phyloP scores from a whole-genome alignment of 805 yeast species.

The Saccharomycopsis fibuligera region DNA sequence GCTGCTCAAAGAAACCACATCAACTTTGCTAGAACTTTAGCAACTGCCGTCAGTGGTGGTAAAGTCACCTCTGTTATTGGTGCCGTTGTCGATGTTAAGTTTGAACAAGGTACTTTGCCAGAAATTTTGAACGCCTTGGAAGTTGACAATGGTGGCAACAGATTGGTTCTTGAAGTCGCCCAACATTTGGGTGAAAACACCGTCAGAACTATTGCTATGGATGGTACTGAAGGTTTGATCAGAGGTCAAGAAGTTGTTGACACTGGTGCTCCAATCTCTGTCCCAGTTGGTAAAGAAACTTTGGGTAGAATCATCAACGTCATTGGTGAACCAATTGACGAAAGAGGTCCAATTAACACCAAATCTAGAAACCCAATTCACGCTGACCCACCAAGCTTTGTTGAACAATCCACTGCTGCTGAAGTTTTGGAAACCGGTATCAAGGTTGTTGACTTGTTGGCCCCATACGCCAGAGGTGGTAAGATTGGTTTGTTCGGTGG shows the following conservation, averaged over 20 bases:
- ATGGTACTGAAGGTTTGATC: constrained; percentile 99
- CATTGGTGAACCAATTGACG: constrained; percentile 99
- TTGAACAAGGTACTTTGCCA: constrained; percentile 95
- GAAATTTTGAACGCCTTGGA: constrained; percentile 95
- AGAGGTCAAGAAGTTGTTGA: constrained; percentile 90
- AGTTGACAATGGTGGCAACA: constrained; percentile 68
- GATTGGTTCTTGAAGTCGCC: constrained; percentile 94
- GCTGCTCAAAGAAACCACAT: constrained; percentile 80
- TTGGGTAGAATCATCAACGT: constrained; percentile 98
- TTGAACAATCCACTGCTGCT: constrained; percentile 95
- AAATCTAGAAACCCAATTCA: constrained; percentile 96
- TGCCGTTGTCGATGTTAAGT: constrained; percentile 99
- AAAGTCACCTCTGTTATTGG: constrained; percentile 95
- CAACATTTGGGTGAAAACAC: constrained; percentile 99
- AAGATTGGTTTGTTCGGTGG: constrained; percentile 99
- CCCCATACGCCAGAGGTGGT: constrained; percentile 99
- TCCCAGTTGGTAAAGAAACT: constrained; percentile 99
- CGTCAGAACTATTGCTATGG: constrained; percentile 99
- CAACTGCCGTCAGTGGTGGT: constrained; percentile 78
- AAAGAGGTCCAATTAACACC: constrained; percentile 96
- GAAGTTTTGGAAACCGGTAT: constrained; percentile 99
- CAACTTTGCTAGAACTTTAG: constrained; percentile 65
- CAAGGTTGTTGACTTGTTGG: constrained; percentile 97
- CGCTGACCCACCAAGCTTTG: constrained; percentile 95
- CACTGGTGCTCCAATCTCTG: constrained; percentile 98